A percentile compares a stretch with the other conserved stretches of the same genome.
These are phyloP conservation scores for Rhizopogon vulgaris DNA, from an alignment of 768 basidiomycete species.

Conservation along the genomic window DNA sequence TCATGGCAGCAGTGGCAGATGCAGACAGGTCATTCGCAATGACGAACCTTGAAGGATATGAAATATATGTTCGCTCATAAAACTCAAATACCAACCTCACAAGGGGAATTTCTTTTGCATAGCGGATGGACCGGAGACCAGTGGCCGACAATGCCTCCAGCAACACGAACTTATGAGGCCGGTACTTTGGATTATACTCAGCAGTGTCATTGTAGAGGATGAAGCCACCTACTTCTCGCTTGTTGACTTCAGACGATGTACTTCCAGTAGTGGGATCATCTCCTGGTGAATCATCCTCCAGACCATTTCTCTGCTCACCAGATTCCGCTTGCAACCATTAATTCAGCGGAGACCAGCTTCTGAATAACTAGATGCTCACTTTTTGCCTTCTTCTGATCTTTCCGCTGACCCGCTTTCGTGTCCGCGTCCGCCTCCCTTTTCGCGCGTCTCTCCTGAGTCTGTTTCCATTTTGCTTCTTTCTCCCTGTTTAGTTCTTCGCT, in stretches of 20 bases:
- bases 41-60: constrained; percentile 70
- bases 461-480: constrained; percentile 59
- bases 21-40: constrained; percentile 92
- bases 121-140: constrained; percentile 91
- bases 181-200: constrained; percentile 32
- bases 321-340: not conserved
- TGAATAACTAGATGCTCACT: constrained; percentile 28
- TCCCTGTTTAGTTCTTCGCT: constrained; percentile 61
- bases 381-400: constrained; percentile 37
- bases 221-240: constrained; percentile 17
- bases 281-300: not conserved
- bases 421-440: constrained; percentile 17
- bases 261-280: not conserved
- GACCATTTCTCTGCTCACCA: not conserved
- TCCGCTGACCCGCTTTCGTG: constrained; percentile 13
- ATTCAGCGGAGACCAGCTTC: not conserved
- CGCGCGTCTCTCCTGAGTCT: constrained; percentile 43
- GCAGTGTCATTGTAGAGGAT: constrained; percentile 3
- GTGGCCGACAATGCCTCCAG: constrained; percentile 96
- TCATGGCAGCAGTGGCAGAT: constrained; percentile 80
- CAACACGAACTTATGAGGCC: constrained; percentile 64
- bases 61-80: constrained; percentile 6
- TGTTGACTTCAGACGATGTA: constrained; percentile 6
- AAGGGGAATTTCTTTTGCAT: constrained; percentile 93
- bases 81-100: constrained; percentile 54